Evolutionary conservation across 352 stramenopile species (phyloP), one percentile per base, ranked within the genome.

Genomic region (Globisporangium ultimum): DNA sequence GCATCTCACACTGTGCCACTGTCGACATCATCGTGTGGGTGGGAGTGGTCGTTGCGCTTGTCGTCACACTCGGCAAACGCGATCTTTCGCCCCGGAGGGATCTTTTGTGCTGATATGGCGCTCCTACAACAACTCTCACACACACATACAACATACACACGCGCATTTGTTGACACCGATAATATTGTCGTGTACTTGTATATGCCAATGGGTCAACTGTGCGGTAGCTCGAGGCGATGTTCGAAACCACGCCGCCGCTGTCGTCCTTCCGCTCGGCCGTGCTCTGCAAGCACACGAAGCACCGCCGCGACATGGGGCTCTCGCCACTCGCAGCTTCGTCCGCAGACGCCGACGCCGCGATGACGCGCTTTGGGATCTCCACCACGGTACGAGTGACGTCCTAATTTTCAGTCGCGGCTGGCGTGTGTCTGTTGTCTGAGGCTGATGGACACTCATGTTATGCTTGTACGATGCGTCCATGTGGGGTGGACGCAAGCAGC

Each of bases 271-370:
- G 77, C n/a, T 76, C 67, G 15, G 69, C 72, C 10, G 64, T 89
- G 28, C 70, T 89, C 64, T 88, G 77, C 70, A 91, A 87, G 59
- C 80, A 89, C 64, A 69, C 71, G 40, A 83, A 84, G 38, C 78
- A 74, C 50, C 68, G 80, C 10, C 61, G 61, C 12, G 58, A 66
- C 20, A n/a, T 40, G 32, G 51, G 51, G 12, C 15, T 53, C 34
- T 60, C 58, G 45, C 58, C 51, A 13, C 20, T 57, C 24, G 57
- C 38, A 24, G 46, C 56, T 20, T 41, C 55, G 52, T 24, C 58
- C n/a, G 22, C 42, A 13, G 45, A 36, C 21, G 13, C 40, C 15
- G 40, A 40, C 49, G 8, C 20, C 12, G 14, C 32, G 11, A 11
- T 18, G n/a, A 38, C 32, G 18, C 60, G 47, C 47, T 58, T 45